phyloP scores from a whole-genome alignment of 768 basidiomycete species.

The Rickenella mellea region DNA sequence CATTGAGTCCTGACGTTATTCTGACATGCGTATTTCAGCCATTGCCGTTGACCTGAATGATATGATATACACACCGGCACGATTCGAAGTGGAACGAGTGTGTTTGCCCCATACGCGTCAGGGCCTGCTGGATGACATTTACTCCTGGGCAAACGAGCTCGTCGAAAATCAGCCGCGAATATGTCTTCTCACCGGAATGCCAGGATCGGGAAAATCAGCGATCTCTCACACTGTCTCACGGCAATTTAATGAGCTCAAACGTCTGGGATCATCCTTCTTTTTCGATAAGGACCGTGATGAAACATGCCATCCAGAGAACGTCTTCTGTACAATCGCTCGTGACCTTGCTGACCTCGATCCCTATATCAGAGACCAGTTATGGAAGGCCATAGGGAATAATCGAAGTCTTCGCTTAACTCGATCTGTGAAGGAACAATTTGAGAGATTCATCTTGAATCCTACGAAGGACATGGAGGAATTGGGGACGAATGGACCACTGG shows the following conservation, averaged over 20 bases:
- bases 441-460: constrained; percentile 6
- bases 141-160: constrained; percentile 4
- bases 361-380: constrained; percentile 8
- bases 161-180: constrained; percentile 3
- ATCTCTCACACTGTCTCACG: constrained; percentile 10
- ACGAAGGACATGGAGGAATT: constrained; percentile 2
- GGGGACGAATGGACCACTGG: constrained; percentile 1
- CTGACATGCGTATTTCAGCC: too few relatives aligned
- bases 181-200: constrained; percentile 11
- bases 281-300: constrained; percentile 7
- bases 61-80: too few relatives aligned
- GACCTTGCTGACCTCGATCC: constrained; percentile 12
- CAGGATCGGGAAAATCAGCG: constrained; percentile 12
- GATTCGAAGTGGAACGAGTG: too few relatives aligned
- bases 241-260: constrained; percentile 4
- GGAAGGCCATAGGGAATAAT: constrained; percentile 5
- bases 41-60: too few relatives aligned
- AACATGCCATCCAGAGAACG: too few relatives aligned
- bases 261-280: constrained; percentile 11
- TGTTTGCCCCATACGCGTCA: constrained; percentile 9
- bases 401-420: constrained; percentile 1
- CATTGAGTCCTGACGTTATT: too few relatives aligned
- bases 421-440: constrained; percentile 11
- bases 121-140: constrained; percentile 6
- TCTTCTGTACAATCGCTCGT: constrained; percentile 6